A percentile compares a stretch with the other conserved stretches of the same genome.
phyloP scores from a whole-genome alignment of 2,329 filamentous ascomycete genomes.

The Ceratocystis lukuohia region DNA sequence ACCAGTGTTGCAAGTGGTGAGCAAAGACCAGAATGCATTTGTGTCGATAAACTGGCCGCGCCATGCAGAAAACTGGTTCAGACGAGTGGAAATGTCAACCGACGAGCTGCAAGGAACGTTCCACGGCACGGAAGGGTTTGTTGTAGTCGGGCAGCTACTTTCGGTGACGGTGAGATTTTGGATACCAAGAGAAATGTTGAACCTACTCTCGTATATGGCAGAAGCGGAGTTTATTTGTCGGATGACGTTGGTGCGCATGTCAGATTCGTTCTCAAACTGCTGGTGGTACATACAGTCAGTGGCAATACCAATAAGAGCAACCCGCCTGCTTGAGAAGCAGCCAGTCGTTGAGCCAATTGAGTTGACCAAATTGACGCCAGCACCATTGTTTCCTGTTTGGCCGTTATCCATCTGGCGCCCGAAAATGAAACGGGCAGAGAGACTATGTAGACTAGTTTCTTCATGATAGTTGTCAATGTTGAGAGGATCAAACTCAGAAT shows the following conservation, averaged over 20 bases:
- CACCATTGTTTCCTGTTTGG: slow-evolving; percentile 55
- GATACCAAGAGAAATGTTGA: slow-evolving; percentile 89
- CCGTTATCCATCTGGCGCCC: slow-evolving; percentile 60
- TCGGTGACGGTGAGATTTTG: slow-evolving; percentile 72
- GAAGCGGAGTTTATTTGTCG: slow-evolving; percentile 75
- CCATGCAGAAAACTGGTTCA: slow-evolving; percentile 85
- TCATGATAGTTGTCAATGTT: slow-evolving; percentile 24
- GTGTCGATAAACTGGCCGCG: slow-evolving; percentile 60
- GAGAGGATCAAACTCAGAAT: slow-evolving; percentile 59
- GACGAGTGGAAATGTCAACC: slow-evolving; percentile 56
- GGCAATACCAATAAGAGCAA: slow-evolving; percentile 81
- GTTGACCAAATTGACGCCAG: slow-evolving; percentile 60
- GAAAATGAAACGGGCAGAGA: slow-evolving; percentile 53
- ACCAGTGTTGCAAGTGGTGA: slow-evolving; percentile 69
- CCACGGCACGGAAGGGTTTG: slow-evolving; percentile 60
- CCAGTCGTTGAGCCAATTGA: slow-evolving; percentile 74
- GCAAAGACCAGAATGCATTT: slow-evolving; percentile 87
- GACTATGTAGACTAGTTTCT: slow-evolving; percentile 31
- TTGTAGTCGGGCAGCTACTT: slow-evolving; percentile 56
- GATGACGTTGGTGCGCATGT: slow-evolving; percentile 61
- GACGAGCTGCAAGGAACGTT: slow-evolving; percentile 59
- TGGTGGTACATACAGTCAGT: slow-evolving; percentile 83
- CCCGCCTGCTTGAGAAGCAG: slow-evolving; percentile 78
- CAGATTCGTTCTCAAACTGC: slow-evolving; percentile 51
- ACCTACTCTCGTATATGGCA: slow-evolving; percentile 72